A percentile compares a stretch with the other conserved stretches of the same genome.
Conservation (phyloP, 768 basidiomycete genomes). For the Suillus alpinus region DNA sequence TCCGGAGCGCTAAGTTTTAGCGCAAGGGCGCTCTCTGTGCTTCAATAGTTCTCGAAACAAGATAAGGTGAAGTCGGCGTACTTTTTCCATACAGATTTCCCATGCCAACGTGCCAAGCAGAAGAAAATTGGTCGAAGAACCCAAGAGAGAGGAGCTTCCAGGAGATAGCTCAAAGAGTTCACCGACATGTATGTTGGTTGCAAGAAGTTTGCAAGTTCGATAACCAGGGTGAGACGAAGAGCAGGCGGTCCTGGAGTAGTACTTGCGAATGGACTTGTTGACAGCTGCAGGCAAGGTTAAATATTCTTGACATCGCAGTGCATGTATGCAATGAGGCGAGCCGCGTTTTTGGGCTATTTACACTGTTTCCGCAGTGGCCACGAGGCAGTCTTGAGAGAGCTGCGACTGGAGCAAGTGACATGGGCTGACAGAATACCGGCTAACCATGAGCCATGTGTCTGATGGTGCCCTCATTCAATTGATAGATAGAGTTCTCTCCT, state of each 20-base stretch:
- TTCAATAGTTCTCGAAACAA: not conserved
- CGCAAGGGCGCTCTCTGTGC: not conserved
- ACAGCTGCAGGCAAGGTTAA: not conserved
- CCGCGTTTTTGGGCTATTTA: not conserved
- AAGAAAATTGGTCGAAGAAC: not conserved
- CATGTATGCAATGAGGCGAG: not conserved
- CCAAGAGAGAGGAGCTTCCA: not conserved
- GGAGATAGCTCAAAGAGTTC: not conserved
- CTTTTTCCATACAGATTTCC: not conserved
- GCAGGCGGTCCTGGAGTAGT: not conserved
- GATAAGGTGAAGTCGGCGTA: not conserved
- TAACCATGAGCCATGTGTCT: not conserved
- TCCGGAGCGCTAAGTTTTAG: not conserved
- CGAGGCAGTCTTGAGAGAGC: conserved; percentile 15
- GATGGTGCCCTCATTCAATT: not conserved
- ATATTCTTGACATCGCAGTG: not conserved
- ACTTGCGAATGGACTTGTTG: not conserved
- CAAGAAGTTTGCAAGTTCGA: not conserved
- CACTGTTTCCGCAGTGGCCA: not conserved
- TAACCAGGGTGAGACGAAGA: not conserved
- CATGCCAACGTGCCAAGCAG: not conserved
- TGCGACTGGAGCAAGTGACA: not conserved
- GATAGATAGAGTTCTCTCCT: not conserved
- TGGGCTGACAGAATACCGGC: not conserved
- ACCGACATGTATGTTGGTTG: not conserved